Percentiles rank a stretch among this genome's conserved stretches.
phyloP scores from a whole-genome alignment of 768 basidiomycete genomes.

The Tulasnella calospora region DNA sequence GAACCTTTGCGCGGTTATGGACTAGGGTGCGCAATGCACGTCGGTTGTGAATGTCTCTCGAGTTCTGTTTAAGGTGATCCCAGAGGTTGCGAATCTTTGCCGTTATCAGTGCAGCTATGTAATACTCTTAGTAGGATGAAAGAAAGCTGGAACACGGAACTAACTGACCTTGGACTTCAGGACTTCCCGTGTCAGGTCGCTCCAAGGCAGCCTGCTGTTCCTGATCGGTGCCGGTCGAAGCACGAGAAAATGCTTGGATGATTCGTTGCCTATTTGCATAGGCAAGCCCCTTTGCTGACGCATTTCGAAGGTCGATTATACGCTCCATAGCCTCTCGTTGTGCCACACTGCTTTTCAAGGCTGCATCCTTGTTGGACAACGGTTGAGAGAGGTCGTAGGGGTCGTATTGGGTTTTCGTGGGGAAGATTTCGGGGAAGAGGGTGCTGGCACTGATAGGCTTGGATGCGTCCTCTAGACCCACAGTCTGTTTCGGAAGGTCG shows the following conservation, averaged over 20 bases:
- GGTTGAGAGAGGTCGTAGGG: background rate
- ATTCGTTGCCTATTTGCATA: constrained; percentile 81
- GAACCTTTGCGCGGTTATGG: constrained; percentile 74
- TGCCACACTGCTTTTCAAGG: background rate
- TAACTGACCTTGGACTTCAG: constrained; percentile 82
- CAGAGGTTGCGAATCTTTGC: constrained; percentile 78
- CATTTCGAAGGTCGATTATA: constrained; percentile 78
- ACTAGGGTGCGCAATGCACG: constrained; percentile 71
- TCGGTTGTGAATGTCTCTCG: constrained; percentile 68
- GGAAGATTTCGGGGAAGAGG: background rate
- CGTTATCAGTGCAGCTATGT: constrained; percentile 77
- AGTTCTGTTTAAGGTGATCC: constrained; percentile 62
- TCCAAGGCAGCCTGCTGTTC: constrained; percentile 37
- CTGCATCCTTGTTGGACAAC: background rate
- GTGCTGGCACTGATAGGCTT: background rate
- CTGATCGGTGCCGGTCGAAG: constrained; percentile 27
- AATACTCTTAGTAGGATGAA: background rate
- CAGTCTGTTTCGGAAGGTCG: background rate
- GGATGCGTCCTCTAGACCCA: constrained; percentile 9
- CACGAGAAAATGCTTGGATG: constrained; percentile 69
- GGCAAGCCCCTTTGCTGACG: constrained; percentile 79
- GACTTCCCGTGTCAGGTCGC: constrained; percentile 64
- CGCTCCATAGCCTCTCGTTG: constrained; percentile 48
- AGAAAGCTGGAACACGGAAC: background rate
- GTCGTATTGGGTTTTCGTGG: background rate